These are phyloP conservation scores for Alternaria metachromatica DNA, from an alignment of 2,329 filamentous ascomycete species.

Conservation along the genomic window DNA sequence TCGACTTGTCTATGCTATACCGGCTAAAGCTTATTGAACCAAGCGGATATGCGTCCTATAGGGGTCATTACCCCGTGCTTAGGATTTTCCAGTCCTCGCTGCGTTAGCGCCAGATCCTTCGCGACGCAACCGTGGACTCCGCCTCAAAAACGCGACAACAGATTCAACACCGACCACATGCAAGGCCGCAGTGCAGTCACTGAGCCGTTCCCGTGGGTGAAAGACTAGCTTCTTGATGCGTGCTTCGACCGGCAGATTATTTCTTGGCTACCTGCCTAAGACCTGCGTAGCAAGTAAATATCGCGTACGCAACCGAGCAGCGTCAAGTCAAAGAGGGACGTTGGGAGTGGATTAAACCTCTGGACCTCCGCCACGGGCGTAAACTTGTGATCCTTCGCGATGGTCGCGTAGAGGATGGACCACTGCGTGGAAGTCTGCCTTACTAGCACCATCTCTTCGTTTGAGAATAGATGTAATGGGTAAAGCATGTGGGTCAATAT, in stretches of 20 bases:
- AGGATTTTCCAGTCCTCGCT: background rate
- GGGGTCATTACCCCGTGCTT: background rate
- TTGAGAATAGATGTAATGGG: background rate
- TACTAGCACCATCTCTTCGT: background rate
- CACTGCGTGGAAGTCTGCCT: background rate
- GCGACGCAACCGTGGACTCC: background rate
- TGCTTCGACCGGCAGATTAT: background rate
- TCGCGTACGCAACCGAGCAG: background rate
- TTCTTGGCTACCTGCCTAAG: background rate
- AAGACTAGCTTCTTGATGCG: background rate
- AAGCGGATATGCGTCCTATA: background rate
- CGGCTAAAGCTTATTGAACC: background rate
- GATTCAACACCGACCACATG: background rate
- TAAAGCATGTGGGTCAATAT: background rate
- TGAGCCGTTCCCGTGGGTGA: background rate
- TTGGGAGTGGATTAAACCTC: background rate
- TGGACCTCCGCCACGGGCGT: background rate
- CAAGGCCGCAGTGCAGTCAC: background rate
- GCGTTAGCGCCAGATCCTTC: background rate
- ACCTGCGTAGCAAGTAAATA: background rate
- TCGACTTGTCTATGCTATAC: background rate
- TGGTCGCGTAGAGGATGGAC: background rate
- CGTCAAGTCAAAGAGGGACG: background rate
- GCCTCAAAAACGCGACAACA: background rate
- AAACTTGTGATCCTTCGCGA: background rate